Evolutionary conservation across 805 yeast genomes (phyloP).

Genomic region (Yarrowia hollandica): DNA sequence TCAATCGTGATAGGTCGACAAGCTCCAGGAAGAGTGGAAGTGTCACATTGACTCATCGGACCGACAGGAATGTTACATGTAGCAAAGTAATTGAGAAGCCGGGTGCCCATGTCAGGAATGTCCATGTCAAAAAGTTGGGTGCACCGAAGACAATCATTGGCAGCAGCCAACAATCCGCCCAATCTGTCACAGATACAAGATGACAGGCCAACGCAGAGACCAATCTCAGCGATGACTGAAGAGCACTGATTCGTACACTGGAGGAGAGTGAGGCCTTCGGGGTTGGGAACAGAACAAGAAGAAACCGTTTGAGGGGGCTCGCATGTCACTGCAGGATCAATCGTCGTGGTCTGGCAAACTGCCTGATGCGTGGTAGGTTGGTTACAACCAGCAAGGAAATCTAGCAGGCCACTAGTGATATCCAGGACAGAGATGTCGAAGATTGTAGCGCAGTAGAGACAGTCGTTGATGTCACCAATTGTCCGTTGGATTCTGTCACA

Average conservation of each 20-base stretch:
- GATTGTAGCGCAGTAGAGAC: neutral
- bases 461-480: neutral
- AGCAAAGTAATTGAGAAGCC: neutral
- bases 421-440: neutral
- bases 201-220: neutral
- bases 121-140: neutral
- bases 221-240: neutral
- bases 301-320: neutral
- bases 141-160: neutral
- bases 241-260: neutral
- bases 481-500: neutral
- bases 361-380: neutral
- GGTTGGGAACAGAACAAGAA: conserved; percentile 6
- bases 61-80: neutral
- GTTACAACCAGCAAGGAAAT: neutral
- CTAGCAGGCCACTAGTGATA: neutral
- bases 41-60: neutral
- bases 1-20: neutral
- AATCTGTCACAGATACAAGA: neutral
- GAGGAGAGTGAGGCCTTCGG: neutral
- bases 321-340: conserved; percentile 1
- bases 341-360: conserved; percentile 2
- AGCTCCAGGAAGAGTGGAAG: neutral
- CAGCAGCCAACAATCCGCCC: neutral
- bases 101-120: neutral